phyloP scores from a whole-genome alignment of 2,329 filamentous ascomycete genomes.

The Arthrobotrys conoides region DNA sequence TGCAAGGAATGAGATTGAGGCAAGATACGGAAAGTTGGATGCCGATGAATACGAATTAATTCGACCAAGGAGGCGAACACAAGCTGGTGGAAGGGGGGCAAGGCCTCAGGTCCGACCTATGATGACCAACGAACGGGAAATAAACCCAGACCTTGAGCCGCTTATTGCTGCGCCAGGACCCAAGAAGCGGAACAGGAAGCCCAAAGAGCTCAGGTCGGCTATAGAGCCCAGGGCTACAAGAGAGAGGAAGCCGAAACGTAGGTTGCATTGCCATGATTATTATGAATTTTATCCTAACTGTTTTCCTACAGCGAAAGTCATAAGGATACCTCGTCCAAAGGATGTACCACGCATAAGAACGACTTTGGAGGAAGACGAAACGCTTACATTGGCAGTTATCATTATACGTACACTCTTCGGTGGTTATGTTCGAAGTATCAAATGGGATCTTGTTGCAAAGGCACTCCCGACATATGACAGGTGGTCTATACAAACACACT shows the following conservation, averaged over 20 bases:
- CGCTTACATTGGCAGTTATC: constrained; percentile 55
- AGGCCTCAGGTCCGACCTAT: constrained; percentile 14
- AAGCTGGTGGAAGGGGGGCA: constrained; percentile 49
- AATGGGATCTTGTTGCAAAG: constrained; percentile 56
- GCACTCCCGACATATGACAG: constrained; percentile 53
- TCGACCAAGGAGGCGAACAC: constrained; percentile 41
- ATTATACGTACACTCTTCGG: constrained; percentile 57
- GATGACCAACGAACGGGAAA: constrained; percentile 45
- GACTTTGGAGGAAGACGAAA: constrained; percentile 58
- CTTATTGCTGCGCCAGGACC: constrained; percentile 16
- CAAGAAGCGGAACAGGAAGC: constrained; percentile 46
- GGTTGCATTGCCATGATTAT: neutral
- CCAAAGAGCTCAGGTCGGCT: constrained; percentile 14
- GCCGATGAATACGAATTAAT: constrained; percentile 11
- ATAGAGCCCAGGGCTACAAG: neutral
- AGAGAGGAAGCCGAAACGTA: constrained; percentile 41
- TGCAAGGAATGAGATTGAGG: constrained; percentile 35
- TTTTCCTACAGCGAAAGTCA: constrained; percentile 25
- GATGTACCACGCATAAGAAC: constrained; percentile 57
- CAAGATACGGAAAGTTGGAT: constrained; percentile 25
- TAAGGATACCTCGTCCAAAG: constrained; percentile 42
- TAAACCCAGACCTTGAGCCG: constrained; percentile 37
- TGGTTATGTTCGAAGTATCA: constrained; percentile 56
- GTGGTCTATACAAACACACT: constrained; percentile 51
- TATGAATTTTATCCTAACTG: neutral